Evolutionary conservation across 2,329 filamentous ascomycete genomes (phyloP).

Genomic region (Penicillium paneum): DNA sequence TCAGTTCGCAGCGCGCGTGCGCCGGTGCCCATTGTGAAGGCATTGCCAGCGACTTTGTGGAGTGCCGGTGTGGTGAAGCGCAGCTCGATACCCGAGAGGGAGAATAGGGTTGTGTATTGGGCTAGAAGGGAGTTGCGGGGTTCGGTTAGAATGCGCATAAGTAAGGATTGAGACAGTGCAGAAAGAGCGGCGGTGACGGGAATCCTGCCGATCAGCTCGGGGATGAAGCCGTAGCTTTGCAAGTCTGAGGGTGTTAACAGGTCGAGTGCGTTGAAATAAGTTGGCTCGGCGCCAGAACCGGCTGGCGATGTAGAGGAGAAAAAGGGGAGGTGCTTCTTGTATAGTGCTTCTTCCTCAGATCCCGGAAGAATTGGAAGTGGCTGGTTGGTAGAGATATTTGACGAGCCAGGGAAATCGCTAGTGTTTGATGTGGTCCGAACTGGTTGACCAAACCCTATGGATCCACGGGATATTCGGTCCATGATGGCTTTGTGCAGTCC

Average conservation of each 20-base stretch:
- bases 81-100: conserved; percentile 71
- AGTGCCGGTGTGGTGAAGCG: conserved; percentile 79
- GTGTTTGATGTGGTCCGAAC: conserved; percentile 56
- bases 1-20: conserved; percentile 75
- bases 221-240: conserved; percentile 85
- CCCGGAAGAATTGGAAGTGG: conserved; percentile 56
- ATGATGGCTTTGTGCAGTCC: conserved; percentile 84
- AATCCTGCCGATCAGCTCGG: conserved; percentile 91
- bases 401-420: conserved; percentile 24
- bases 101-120: conserved; percentile 86
- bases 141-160: conserved; percentile 87
- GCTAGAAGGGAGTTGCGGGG: conserved; percentile 82
- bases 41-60: conserved; percentile 74
- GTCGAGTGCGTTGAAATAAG: conserved; percentile 61
- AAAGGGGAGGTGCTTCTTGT: conserved; percentile 58
- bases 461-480: conserved; percentile 78
- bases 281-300: conserved; percentile 42
- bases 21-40: conserved; percentile 68
- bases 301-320: conserved; percentile 55
- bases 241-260: conserved; percentile 72
- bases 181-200: conserved; percentile 85
- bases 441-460: conserved; percentile 87
- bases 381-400: conserved; percentile 25
- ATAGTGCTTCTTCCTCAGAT: conserved; percentile 62
- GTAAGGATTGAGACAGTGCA: conserved; percentile 63